Percentiles rank a stretch among this genome's conserved stretches.
Conservation (phyloP, 2,329 filamentous ascomycete genomes). For the Colletotrichum falcatum region DNA sequence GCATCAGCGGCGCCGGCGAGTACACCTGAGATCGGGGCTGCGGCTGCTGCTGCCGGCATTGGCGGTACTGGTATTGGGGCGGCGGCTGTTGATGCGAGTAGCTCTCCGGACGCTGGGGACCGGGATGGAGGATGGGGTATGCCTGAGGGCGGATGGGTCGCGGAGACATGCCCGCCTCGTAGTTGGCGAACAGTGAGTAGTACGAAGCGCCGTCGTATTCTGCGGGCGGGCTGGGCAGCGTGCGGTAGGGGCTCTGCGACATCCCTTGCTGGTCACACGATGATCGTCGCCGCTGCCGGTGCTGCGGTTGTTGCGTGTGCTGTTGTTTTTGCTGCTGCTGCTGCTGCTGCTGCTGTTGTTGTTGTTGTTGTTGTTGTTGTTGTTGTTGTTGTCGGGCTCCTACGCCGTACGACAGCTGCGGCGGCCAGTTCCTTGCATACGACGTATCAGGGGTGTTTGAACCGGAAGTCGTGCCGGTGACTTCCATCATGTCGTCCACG, state of each 20-base stretch:
- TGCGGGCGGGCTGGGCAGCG: constrained; percentile 15
- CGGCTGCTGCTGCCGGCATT: neutral
- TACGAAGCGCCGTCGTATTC: neutral
- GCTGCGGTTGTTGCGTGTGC: neutral
- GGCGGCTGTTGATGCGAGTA: neutral
- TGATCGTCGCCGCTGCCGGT: neutral
- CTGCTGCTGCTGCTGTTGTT: constrained; percentile 3
- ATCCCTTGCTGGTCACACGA: neutral
- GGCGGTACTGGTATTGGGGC: neutral
- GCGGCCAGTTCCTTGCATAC: neutral
- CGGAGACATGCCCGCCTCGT: neutral
- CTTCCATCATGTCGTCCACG: neutral
- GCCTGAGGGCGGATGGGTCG: neutral
- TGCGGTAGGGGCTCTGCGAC: neutral
- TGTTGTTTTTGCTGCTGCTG: neutral
- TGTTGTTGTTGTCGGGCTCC: neutral
- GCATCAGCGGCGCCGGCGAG: neutral
- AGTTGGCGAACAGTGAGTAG: neutral
- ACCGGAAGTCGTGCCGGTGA: neutral
- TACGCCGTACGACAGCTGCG: neutral
- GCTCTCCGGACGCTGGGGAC: neutral
- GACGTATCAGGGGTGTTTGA: too few species aligned
- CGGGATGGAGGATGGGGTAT: neutral
- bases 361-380: neutral
- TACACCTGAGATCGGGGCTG: neutral